phyloP scores from a whole-genome alignment of 345 rosid species.

The Triadica sebifera region DNA sequence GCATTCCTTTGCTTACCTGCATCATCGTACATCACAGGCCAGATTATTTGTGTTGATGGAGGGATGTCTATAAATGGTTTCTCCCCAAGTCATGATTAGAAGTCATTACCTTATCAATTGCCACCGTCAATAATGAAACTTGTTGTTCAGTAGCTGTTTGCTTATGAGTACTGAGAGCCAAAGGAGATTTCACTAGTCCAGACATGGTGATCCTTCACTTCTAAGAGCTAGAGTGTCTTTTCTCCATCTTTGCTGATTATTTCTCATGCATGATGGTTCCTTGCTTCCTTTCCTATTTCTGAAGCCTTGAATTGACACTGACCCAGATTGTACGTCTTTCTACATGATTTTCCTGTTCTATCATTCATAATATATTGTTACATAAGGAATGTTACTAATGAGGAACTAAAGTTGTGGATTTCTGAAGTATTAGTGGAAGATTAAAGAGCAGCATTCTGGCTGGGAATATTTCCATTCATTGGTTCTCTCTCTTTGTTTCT shows the following conservation, averaged over 20 bases:
- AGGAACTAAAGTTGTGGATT: background rate
- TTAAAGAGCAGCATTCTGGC: background rate
- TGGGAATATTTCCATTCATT: background rate
- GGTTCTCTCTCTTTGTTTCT: background rate
- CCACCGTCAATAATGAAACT: background rate
- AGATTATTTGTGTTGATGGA: slow-evolving; percentile 64
- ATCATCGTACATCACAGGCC: slow-evolving; percentile 76
- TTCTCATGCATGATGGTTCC: background rate
- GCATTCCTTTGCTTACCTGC: slow-evolving; percentile 79
- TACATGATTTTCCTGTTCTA: background rate
- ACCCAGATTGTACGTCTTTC: background rate
- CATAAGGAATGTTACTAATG: background rate
- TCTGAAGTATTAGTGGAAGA: background rate
- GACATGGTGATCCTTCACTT: background rate
- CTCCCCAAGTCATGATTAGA: slow-evolving; percentile 45
- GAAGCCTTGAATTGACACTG: too few species aligned
- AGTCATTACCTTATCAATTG: background rate
- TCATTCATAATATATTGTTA: background rate
- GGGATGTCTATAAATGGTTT: slow-evolving; percentile 67
- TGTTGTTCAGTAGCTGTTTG: background rate
- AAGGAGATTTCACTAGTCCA: background rate
- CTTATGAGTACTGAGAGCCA: background rate
- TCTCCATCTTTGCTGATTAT: background rate
- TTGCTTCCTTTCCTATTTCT: background rate
- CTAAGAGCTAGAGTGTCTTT: background rate